phyloP scores from a whole-genome alignment of 2,329 filamentous ascomycete genomes.

The Ophiostoma himal-ulmi region DNA sequence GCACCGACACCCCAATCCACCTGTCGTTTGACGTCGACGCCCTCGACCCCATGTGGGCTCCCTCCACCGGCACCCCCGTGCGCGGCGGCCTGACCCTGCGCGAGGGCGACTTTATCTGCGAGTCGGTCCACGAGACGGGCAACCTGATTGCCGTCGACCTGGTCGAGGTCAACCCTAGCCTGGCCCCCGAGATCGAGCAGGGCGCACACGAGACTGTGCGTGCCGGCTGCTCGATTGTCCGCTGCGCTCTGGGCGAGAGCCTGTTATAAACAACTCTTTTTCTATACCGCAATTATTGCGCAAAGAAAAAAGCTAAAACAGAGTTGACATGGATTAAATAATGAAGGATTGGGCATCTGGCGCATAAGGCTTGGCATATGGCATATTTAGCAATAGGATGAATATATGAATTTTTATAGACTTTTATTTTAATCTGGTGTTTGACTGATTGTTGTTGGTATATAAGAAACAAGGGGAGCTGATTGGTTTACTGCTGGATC shows the following conservation, averaged over 20 bases:
- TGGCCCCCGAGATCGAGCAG: slow-evolving; percentile 53
- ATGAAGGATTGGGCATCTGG: slow-evolving; percentile 4
- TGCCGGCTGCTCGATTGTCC: slow-evolving; percentile 82
- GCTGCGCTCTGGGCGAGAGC: slow-evolving; percentile 88
- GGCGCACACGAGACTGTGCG: slow-evolving; percentile 82
- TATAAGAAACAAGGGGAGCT: too few relatives aligned
- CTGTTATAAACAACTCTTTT: slow-evolving; percentile 53
- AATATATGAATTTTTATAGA: background rate
- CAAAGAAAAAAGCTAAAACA: background rate
- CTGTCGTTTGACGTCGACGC: slow-evolving; percentile 96
- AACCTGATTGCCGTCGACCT: slow-evolving; percentile 73
- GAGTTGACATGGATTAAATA: background rate
- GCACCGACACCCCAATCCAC: slow-evolving; percentile 90
- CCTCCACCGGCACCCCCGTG: slow-evolving; percentile 91
- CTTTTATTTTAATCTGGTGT: too few relatives aligned
- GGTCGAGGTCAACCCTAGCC: slow-evolving; percentile 72
- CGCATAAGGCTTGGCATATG: background rate
- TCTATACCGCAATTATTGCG: too few relatives aligned
- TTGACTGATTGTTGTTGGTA: too few relatives aligned
- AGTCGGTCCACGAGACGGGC: slow-evolving; percentile 74
- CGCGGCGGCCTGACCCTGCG: slow-evolving; percentile 86
- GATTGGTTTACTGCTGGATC: too few relatives aligned
- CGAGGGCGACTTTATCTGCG: slow-evolving; percentile 96
- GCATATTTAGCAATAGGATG: slow-evolving; percentile 2
- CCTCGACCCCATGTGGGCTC: slow-evolving; percentile 91